Conservation (phyloP, 148 eudicot species). For the Arbutus unedo region DNA sequence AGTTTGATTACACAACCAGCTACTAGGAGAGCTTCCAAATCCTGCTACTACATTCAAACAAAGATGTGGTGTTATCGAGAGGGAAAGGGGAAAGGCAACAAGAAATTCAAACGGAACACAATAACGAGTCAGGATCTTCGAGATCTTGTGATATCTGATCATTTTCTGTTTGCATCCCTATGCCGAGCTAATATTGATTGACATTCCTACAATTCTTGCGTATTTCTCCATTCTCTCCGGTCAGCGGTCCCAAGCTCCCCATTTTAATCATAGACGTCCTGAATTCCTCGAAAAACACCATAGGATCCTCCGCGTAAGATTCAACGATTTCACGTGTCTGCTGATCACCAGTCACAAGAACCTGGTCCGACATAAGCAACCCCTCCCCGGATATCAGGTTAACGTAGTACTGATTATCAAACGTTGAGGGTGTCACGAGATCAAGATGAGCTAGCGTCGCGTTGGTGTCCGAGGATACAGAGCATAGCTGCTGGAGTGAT, state of each 20-base stretch:
- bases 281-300: slow-evolving; percentile 56
- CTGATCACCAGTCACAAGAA: slow-evolving; percentile 33
- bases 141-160: no score
- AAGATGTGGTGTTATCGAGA: not conserved
- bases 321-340: slow-evolving; percentile 38
- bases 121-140: no score
- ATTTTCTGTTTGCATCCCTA: no score
- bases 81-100: no score
- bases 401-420: slow-evolving; percentile 75
- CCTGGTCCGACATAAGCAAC: slow-evolving; percentile 68
- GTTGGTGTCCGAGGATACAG: slow-evolving; percentile 19
- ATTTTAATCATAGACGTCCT: slow-evolving; percentile 59
- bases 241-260: slow-evolving; percentile 49
- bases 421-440: slow-evolving; percentile 55
- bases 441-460: slow-evolving; percentile 61
- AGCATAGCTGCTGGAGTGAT: slow-evolving; percentile 60
- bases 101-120: no score
- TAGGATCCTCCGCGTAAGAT: slow-evolving; percentile 41
- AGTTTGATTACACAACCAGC: not conserved
- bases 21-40: slow-evolving; percentile 2
- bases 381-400: slow-evolving; percentile 78
- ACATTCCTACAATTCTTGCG: slow-evolving; percentile 54
- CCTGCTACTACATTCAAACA: not conserved
- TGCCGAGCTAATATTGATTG: slow-evolving; percentile 20
- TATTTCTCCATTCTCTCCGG: slow-evolving; percentile 49